Percentiles rank a stretch among this genome's conserved stretches.
These are phyloP conservation scores for Magnaporthiopsis rhizophila DNA, from an alignment of 2,329 filamentous ascomycete genomes.

Conservation along the genomic window DNA sequence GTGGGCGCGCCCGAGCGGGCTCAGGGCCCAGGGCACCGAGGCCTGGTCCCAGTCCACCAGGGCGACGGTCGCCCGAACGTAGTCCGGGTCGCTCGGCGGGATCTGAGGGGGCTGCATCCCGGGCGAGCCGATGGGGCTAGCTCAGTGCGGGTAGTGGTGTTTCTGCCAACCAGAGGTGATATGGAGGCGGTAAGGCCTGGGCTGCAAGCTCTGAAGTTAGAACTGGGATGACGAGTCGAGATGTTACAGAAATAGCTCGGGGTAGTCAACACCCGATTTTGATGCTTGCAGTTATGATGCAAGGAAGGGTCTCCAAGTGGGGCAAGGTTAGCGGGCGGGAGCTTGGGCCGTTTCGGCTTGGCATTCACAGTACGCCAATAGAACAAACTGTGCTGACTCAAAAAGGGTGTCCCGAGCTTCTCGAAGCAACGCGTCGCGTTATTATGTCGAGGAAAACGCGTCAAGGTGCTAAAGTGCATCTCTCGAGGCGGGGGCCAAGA, in stretches of 20 bases:
- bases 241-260: too few relatives aligned
- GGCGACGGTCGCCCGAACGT: constrained; percentile 1
- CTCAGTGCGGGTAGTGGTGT: background rate
- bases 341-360: background rate
- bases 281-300: background rate
- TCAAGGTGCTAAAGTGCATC: constrained; percentile 4
- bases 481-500: background rate
- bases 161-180: background rate
- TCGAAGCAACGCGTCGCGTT: background rate
- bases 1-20: constrained; percentile 1
- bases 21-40: background rate
- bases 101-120: background rate
- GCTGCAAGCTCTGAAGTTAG: background rate
- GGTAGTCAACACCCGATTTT: background rate
- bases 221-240: too few relatives aligned
- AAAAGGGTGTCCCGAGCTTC: background rate
- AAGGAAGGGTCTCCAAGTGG: too few relatives aligned
- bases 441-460: background rate
- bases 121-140: background rate
- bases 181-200: background rate
- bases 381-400: background rate
- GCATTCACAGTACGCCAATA: background rate
- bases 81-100: background rate
- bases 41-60: constrained; percentile 2
- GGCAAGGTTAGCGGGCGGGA: background rate